Conservation (phyloP, 2,329 filamentous ascomycete genomes). For the Paracoccidioides lutzii region DNA sequence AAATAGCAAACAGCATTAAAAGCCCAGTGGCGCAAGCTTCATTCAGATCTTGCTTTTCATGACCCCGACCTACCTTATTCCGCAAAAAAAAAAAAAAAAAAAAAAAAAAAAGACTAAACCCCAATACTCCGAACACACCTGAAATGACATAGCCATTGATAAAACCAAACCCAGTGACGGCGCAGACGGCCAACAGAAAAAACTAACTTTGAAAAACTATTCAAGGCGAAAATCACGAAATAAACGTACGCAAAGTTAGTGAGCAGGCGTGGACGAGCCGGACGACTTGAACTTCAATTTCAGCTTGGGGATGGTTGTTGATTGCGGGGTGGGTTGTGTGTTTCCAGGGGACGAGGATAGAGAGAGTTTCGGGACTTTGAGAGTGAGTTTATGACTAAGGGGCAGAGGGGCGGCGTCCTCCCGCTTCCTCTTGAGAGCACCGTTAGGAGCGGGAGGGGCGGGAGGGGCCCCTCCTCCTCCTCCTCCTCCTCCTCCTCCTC, state of each 20-base stretch:
- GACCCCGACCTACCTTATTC: background rate
- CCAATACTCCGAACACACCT: background rate
- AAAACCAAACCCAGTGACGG: background rate
- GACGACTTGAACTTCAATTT: slow-evolving; percentile 30
- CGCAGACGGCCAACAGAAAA: background rate
- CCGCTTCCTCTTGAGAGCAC: slow-evolving; percentile 26
- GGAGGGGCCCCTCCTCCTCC: background rate
- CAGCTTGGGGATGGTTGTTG: slow-evolving; percentile 21
- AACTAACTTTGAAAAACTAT: background rate
- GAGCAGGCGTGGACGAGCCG: slow-evolving; percentile 4
- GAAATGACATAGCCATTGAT: background rate
- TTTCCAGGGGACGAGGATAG: slow-evolving; percentile 17
- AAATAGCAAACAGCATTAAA: background rate
- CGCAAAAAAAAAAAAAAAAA: background rate
- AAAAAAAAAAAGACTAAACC: background rate
- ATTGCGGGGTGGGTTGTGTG: slow-evolving; percentile 11
- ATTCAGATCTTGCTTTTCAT: background rate
- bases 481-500: background rate
- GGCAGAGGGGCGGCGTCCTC: slow-evolving; percentile 21
- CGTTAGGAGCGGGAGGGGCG: slow-evolving; percentile 6
- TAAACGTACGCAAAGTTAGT: background rate
- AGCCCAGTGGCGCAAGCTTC: background rate
- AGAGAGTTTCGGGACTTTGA: slow-evolving; percentile 29
- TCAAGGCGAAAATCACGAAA: background rate
- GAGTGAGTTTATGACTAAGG: slow-evolving; percentile 28